Evolutionary conservation across 176 grass and related monocot species (phyloP), one percentile per base, ranked within the genome.

Genomic region (Themeda triandra): DNA sequence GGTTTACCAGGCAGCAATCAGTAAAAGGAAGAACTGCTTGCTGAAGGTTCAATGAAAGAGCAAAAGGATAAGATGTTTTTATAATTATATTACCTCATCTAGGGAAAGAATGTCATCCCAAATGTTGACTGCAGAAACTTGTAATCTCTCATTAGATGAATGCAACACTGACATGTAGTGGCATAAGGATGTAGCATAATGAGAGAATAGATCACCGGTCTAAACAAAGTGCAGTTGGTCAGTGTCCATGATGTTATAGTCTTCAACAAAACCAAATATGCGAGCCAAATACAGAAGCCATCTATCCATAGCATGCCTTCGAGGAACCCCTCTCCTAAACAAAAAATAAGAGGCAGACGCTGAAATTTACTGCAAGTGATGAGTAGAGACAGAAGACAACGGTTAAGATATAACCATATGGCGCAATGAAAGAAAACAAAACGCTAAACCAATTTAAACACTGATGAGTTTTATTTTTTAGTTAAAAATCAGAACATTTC

Each of bases 281-380:
- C 63, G 77, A 28, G 91, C 78, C 91, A 95, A 89, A 62, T 93
- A 91, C 36, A 85, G 82, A 30, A 98, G 87, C 93, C 96, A 98
- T 74, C 89, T 84, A 94, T 98, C 86, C 42, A 84, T 85, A 95
- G 67, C 73, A 98, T 80, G 59, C 91, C 83, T 87, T 94, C 86
- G 10, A 95, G 71, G 75, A 89, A 85, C 4, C 19, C 78, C 71
- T 98, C 93, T 44, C 75, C 93, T 93, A 59, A 42, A 84, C 44
- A 46, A 46, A 46, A 5, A 46, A 46, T 36, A 87, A 10, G 33
- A 87, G 53, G 41, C 90, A 73, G 63, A 29, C 64, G 73, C 63
- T 64, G 32, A 84, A 76, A 59, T 59, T 72, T 19, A 46, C 70
- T 66, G 54, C 10, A 78, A 35, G 39, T 58, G 11, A 63, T 18